A percentile compares a stretch with the other conserved stretches of the same genome.
Conservation (phyloP, 2,329 filamentous ascomycete species). For the Trichoderma brevicompactum region DNA sequence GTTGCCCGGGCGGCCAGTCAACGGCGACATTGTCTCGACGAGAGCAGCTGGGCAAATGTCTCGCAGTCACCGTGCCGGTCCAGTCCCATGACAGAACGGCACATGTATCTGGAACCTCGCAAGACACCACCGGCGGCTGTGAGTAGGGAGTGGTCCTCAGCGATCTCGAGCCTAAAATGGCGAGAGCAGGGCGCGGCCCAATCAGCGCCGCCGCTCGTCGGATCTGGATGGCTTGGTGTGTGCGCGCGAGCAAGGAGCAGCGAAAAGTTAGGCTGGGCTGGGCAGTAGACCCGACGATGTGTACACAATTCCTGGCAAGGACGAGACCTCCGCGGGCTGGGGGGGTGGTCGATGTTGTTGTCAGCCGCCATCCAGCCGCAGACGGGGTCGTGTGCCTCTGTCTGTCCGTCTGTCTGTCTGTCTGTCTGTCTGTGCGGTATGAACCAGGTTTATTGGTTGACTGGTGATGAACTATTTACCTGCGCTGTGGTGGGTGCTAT, state of each 20-base stretch:
- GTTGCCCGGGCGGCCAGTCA: conserved; percentile 20
- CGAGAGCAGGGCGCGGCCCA: conserved; percentile 11
- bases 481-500: no score
- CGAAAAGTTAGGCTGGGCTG: conserved; percentile 14
- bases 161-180: conserved; percentile 25
- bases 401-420: neutral
- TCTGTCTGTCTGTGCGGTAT: neutral
- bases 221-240: conserved; percentile 18
- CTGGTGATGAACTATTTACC: neutral
- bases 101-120: conserved; percentile 24
- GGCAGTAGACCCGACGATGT: conserved; percentile 7
- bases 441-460: no score
- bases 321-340: conserved; percentile 23
- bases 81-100: conserved; percentile 28
- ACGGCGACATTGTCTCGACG: conserved; percentile 10
- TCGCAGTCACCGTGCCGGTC: conserved; percentile 22
- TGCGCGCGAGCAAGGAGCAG: conserved; percentile 15
- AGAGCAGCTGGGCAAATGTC: conserved; percentile 28
- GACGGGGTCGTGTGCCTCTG: conserved; percentile 17
- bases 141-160: conserved; percentile 24
- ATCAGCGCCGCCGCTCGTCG: conserved; percentile 14
- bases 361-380: conserved; percentile 18
- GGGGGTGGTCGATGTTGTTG: conserved; percentile 12
- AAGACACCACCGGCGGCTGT: conserved; percentile 19
- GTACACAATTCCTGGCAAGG: neutral